These are phyloP conservation scores for Pseudogymnoascus destructans DNA, from an alignment of 2,329 filamentous ascomycete species.

Conservation along the genomic window DNA sequence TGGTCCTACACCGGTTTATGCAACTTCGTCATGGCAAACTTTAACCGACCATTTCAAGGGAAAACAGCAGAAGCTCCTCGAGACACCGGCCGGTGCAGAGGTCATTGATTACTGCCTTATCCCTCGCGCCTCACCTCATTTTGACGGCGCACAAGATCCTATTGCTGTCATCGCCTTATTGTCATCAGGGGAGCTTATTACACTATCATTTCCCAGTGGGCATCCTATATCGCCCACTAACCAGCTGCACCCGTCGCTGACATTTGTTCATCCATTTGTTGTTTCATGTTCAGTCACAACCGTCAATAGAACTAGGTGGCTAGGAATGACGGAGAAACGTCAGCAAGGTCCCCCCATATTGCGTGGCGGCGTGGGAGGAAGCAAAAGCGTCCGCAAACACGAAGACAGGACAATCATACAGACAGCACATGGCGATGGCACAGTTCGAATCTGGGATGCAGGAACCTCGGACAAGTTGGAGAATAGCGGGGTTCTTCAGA, in stretches of 20 bases:
- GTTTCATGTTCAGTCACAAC: conserved; percentile 58
- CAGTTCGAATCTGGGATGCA: conserved; percentile 82
- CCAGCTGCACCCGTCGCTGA: conserved; percentile 75
- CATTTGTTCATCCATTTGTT: conserved; percentile 83
- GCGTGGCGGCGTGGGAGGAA: conserved; percentile 63
- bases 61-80: conserved; percentile 59
- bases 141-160: conserved; percentile 77
- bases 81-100: conserved; percentile 64
- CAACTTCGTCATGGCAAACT: conserved; percentile 80
- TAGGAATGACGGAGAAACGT: conserved; percentile 78
- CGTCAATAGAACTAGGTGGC: conserved; percentile 69
- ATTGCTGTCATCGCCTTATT: conserved; percentile 71
- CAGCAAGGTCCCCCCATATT: conserved; percentile 66
- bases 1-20: conserved; percentile 77
- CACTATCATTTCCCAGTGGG: conserved; percentile 83
- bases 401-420: conserved; percentile 76
- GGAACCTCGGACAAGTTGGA: conserved; percentile 90
- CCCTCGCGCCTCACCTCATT: conserved; percentile 72
- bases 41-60: conserved; percentile 66
- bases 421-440: conserved; percentile 81
- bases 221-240: conserved; percentile 86
- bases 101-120: conserved; percentile 72
- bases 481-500: conserved; percentile 67
- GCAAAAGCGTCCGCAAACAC: conserved; percentile 58
- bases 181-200: conserved; percentile 77